phyloP scores from a whole-genome alignment of 1,284 basidiomycete species.

The Pseudozyma hubeiensis region DNA sequence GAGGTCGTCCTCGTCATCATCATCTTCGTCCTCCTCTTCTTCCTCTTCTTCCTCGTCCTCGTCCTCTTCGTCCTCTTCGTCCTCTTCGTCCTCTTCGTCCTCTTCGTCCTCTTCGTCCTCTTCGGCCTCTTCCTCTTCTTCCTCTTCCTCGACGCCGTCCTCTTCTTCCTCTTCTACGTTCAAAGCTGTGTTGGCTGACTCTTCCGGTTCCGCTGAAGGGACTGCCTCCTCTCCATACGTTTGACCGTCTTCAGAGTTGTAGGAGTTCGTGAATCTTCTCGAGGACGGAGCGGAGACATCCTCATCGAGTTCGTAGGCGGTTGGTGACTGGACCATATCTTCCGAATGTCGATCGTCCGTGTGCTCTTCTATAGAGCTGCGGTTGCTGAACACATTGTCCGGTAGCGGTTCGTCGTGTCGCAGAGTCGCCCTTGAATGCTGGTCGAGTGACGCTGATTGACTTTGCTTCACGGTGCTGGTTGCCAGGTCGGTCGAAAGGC shows the following conservation, averaged over 20 bases:
- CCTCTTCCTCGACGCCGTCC: neutral
- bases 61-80: slow-evolving; percentile 35
- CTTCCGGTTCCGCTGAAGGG: neutral
- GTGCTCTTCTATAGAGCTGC: slow-evolving; percentile 3
- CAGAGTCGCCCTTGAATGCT: neutral
- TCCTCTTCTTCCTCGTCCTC: slow-evolving; percentile 46
- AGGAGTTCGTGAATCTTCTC: neutral
- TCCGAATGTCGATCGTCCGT: neutral
- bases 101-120: slow-evolving; percentile 14
- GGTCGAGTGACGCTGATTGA: neutral
- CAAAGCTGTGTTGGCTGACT: neutral
- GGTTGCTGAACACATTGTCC: neutral
- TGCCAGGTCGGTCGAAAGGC: neutral
- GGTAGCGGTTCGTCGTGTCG: neutral
- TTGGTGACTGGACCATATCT: slow-evolving; percentile 4
- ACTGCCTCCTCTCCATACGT: neutral
- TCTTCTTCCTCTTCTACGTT: neutral
- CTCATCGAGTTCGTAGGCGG: neutral
- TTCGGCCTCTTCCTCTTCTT: slow-evolving; percentile 7
- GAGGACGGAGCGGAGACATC: neutral
- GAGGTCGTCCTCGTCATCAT: slow-evolving; percentile 98
- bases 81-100: slow-evolving; percentile 25
- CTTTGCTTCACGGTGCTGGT: neutral
- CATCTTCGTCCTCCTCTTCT: slow-evolving; percentile 74
- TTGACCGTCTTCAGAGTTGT: neutral